phyloP scores from a whole-genome alignment of 2,329 filamentous ascomycete species.

The Chaetomium sp. region DNA sequence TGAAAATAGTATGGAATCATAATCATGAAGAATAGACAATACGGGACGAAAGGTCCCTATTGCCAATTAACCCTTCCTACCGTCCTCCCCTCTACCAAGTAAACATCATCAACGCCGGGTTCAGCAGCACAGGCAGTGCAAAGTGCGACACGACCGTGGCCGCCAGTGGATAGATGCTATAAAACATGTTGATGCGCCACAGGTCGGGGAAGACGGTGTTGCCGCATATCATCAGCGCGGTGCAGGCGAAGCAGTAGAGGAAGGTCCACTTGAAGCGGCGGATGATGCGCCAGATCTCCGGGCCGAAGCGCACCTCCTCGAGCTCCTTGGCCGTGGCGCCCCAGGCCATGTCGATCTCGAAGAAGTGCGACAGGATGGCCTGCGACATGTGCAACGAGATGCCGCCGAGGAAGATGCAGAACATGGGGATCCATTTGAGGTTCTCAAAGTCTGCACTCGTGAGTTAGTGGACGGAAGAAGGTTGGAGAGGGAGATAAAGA shows the following conservation, averaged over 20 bases:
- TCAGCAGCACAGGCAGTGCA: slow-evolving; percentile 60
- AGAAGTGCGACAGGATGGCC: slow-evolving; percentile 79
- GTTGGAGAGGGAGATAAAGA: slow-evolving; percentile 33
- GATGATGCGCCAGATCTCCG: slow-evolving; percentile 57
- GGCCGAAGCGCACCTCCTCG: slow-evolving; percentile 61
- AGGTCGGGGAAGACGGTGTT: slow-evolving; percentile 49
- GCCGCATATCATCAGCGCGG: slow-evolving; percentile 52
- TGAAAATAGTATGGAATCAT: slow-evolving; percentile 7
- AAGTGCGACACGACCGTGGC: slow-evolving; percentile 58
- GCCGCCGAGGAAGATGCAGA: slow-evolving; percentile 81
- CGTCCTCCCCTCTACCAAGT: slow-evolving; percentile 50
- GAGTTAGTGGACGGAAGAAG: slow-evolving; percentile 11
- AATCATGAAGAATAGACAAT: slow-evolving; percentile 6
- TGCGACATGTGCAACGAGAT: slow-evolving; percentile 79
- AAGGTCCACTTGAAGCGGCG: slow-evolving; percentile 59
- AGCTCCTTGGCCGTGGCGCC: slow-evolving; percentile 82
- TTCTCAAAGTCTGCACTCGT: slow-evolving; percentile 55
- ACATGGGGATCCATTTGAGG: slow-evolving; percentile 72
- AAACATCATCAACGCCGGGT: slow-evolving; percentile 66
- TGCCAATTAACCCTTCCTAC: neutral
- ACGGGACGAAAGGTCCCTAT: neutral
- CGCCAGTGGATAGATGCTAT: slow-evolving; percentile 61
- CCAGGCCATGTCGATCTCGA: slow-evolving; percentile 85
- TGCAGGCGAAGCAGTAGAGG: slow-evolving; percentile 50
- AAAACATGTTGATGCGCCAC: slow-evolving; percentile 59